These are phyloP conservation scores for Marasmius sp. DNA, from an alignment of 1,284 basidiomycete species.

Conservation along the genomic window DNA sequence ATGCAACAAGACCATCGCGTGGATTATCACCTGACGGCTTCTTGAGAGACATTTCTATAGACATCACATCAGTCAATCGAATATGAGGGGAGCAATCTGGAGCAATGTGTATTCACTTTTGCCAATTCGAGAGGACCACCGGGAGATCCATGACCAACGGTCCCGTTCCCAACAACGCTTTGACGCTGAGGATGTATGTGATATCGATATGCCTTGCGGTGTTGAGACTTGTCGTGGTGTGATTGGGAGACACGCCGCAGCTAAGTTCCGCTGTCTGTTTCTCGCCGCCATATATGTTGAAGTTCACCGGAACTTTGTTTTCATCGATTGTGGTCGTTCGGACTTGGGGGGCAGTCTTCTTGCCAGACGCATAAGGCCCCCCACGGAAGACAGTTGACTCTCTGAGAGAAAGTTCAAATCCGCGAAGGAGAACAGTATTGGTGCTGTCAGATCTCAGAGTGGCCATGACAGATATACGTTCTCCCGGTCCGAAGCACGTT, in stretches of 20 bases:
- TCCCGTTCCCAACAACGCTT: slow-evolving; percentile 71
- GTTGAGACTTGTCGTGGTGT: slow-evolving; percentile 74
- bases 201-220: slow-evolving; percentile 81
- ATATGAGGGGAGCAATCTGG: slow-evolving; percentile 1
- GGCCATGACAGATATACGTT: slow-evolving; percentile 72
- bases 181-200: slow-evolving; percentile 73
- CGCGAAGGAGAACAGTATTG: slow-evolving; percentile 65
- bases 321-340: slow-evolving; percentile 56
- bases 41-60: slow-evolving; percentile 59
- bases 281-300: slow-evolving; percentile 66
- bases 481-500: slow-evolving; percentile 82
- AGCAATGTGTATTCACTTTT: slow-evolving; percentile 46
- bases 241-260: slow-evolving; percentile 66
- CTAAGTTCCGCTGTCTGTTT: slow-evolving; percentile 70
- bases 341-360: slow-evolving; percentile 57
- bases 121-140: slow-evolving; percentile 80
- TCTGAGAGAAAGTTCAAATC: slow-evolving; percentile 77
- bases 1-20: neutral
- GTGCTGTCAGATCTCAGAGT: slow-evolving; percentile 69
- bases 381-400: slow-evolving; percentile 72
- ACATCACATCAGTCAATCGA: slow-evolving; percentile 9
- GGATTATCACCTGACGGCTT: slow-evolving; percentile 57
- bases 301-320: slow-evolving; percentile 70
- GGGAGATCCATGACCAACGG: slow-evolving; percentile 72
- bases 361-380: slow-evolving; percentile 51